These are phyloP conservation scores for Rhododendron ferrugineum DNA, from an alignment of 148 eudicot genomes.

Conservation along the genomic window DNA sequence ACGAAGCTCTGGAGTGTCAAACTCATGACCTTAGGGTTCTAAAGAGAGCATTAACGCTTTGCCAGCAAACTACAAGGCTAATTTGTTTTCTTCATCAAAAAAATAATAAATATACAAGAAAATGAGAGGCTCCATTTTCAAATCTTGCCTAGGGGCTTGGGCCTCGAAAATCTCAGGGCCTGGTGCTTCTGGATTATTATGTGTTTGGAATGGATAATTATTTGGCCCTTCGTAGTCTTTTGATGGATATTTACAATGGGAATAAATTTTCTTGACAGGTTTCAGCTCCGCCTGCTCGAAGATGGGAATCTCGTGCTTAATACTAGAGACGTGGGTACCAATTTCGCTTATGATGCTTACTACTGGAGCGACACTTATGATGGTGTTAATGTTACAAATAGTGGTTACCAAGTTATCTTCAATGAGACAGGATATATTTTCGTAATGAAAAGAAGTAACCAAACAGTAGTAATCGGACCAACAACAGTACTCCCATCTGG, in stretches of 20 bases:
- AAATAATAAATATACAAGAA: too few species aligned
- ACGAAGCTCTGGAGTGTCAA: too few species aligned
- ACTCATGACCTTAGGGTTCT: too few species aligned
- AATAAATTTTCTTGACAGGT: conserved; percentile 14
- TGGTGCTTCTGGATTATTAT: neutral
- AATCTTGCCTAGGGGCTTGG: too few species aligned
- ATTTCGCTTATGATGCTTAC: conserved; percentile 24
- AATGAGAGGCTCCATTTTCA: too few species aligned
- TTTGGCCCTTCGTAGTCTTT: neutral
- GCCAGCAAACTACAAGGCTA: too few species aligned
- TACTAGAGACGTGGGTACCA: conserved; percentile 1
- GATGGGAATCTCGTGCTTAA: conserved; percentile 36
- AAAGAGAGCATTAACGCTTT: too few species aligned
- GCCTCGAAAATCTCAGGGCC: too few species aligned
- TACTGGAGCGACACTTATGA: conserved; percentile 16
- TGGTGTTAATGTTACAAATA: neutral
- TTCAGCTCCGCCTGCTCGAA: conserved; percentile 16
- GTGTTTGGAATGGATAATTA: too few species aligned
- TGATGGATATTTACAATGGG: neutral
- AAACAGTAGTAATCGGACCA: conserved; percentile 13
- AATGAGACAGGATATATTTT: conserved; percentile 29
- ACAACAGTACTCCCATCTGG: neutral
- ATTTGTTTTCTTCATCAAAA: too few species aligned
- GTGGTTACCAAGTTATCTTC: conserved; percentile 21
- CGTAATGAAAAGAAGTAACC: conserved; percentile 19